phyloP scores from a whole-genome alignment of 768 basidiomycete genomes.

The Suillus paluster region DNA sequence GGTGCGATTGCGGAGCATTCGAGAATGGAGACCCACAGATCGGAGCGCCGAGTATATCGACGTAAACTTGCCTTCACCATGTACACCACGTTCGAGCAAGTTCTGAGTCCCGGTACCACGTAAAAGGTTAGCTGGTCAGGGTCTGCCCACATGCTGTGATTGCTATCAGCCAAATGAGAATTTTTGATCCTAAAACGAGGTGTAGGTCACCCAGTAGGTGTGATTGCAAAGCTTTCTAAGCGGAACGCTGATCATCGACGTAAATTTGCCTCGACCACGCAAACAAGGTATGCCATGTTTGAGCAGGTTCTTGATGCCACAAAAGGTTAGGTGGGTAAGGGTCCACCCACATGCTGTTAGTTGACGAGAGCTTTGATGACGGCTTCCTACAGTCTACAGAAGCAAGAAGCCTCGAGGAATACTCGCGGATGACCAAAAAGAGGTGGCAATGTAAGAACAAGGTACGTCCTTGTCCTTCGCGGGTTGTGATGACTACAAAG shows the following conservation, averaged over 20 bases:
- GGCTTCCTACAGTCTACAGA: conserved; percentile 15
- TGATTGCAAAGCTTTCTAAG: no score
- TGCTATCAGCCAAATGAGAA: conserved; percentile 25
- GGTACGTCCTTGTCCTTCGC: conserved; percentile 17
- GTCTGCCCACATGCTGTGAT: conserved; percentile 24
- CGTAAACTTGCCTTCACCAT: not conserved
- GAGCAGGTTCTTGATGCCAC: conserved; percentile 22
- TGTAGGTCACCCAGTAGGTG: no score
- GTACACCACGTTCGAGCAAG: conserved; percentile 15
- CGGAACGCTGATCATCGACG: not conserved
- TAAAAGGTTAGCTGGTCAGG: conserved; percentile 14
- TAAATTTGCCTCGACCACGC: not conserved
- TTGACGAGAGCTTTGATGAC: no score
- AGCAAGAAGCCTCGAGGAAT: conserved; percentile 12
- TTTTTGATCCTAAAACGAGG: conserved; percentile 10
- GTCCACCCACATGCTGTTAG: conserved; percentile 14
- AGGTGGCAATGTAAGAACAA: no score
- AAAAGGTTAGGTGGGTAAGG: conserved; percentile 8
- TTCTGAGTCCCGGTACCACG: conserved; percentile 20
- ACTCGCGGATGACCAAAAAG: conserved; percentile 8
- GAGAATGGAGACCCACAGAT: no score
- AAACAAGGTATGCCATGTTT: conserved; percentile 26
- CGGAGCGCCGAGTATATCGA: not conserved
- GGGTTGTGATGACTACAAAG: conserved; percentile 35
- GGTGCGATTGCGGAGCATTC: no score